Evolutionary conservation across 345 rosid species (phyloP).

Genomic region (Acer negundo): DNA sequence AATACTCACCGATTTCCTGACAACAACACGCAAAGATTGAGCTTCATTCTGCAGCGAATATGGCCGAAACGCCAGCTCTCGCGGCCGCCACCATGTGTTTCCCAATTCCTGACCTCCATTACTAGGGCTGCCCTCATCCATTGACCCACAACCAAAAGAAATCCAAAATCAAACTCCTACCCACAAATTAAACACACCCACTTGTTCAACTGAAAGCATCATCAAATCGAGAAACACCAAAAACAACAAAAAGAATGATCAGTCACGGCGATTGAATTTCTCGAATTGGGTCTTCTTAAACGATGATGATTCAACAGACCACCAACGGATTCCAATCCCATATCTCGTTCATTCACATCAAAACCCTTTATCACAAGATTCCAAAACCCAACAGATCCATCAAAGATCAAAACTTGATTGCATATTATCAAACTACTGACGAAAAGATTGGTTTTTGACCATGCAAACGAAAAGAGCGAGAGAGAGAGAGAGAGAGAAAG

Average conservation of each 20-base stretch:
- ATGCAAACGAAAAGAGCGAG: neutral
- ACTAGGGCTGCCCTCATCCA: slow-evolving; percentile 66
- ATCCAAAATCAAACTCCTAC: slow-evolving; percentile 36
- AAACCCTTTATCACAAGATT: slow-evolving; percentile 35
- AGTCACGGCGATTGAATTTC: slow-evolving; percentile 35
- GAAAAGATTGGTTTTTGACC: slow-evolving; percentile 15
- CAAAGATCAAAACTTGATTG: slow-evolving; percentile 24
- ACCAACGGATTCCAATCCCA: slow-evolving; percentile 83
- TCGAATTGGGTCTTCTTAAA: slow-evolving; percentile 21
- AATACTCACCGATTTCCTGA: slow-evolving; percentile 70
- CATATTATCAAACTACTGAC: slow-evolving; percentile 1
- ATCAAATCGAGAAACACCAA: neutral
- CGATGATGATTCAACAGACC: slow-evolving; percentile 30
- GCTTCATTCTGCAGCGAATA: slow-evolving; percentile 37
- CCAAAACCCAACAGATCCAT: slow-evolving; percentile 47
- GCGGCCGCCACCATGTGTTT: slow-evolving; percentile 62
- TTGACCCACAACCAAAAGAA: slow-evolving; percentile 35
- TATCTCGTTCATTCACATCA: slow-evolving; percentile 44
- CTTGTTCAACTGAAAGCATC: slow-evolving; percentile 33
- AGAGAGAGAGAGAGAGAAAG: neutral
- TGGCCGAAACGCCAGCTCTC: slow-evolving; percentile 59
- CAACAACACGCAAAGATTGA: slow-evolving; percentile 48
- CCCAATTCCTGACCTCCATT: slow-evolving; percentile 39
- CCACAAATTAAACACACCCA: slow-evolving; percentile 37
- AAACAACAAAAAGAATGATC: slow-evolving; percentile 5